A percentile compares a stretch with the other conserved stretches of the same genome.
Conservation (phyloP, 257 asterid genomes). For the Petunia axillaris region DNA sequence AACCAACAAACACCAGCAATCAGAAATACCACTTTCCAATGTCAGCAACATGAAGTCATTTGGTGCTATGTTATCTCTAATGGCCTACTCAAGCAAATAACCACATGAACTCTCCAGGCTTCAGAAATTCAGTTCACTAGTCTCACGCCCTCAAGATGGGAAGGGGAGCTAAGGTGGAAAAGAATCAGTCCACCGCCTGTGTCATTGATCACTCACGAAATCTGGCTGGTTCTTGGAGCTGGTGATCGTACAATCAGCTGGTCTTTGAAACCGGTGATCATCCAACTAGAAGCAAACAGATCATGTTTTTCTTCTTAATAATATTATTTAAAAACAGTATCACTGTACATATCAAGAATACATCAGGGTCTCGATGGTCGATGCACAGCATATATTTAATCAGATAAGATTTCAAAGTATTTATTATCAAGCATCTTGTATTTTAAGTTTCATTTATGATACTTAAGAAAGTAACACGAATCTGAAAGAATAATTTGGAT, state of each 20-base stretch:
- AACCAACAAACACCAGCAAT: neutral
- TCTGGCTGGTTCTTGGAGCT: neutral
- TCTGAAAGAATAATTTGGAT: neutral
- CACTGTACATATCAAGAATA: neutral
- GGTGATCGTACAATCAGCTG: no score
- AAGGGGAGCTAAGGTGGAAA: neutral
- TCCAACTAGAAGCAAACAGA: neutral
- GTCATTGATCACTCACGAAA: neutral
- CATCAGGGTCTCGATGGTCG: neutral
- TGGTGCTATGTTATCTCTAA: neutral
- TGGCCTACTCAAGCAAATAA: neutral
- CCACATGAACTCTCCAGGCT: neutral
- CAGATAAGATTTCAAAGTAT: neutral
- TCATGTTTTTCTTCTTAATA: neutral
- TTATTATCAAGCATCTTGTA: neutral
- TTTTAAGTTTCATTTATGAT: neutral
- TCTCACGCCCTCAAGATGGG: neutral
- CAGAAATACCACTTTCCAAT: neutral
- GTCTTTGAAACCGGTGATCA: neutral
- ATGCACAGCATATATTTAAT: neutral
- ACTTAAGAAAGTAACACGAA: neutral
- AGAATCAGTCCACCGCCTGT: neutral
- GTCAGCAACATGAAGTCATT: neutral
- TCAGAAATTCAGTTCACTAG: neutral
- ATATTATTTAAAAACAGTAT: neutral